These are phyloP conservation scores for Pulveroboletus frians DNA, from an alignment of 768 basidiomycete species.

Conservation along the genomic window DNA sequence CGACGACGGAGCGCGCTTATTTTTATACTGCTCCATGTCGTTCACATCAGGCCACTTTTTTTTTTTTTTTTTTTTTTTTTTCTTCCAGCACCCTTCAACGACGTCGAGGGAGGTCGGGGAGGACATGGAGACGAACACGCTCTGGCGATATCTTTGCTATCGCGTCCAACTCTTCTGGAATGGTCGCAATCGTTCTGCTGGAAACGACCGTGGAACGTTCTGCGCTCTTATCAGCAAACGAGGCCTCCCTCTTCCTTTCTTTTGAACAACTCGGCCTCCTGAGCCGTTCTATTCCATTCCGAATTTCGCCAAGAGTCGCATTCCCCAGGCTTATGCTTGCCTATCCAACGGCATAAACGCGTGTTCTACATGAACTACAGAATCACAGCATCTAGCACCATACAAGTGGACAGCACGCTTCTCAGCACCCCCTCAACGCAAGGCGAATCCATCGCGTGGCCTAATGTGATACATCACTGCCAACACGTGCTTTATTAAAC, in stretches of 20 bases:
- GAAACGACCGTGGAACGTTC: conserved; percentile 15
- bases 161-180: conserved; percentile 1
- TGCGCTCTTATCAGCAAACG: conserved; percentile 11
- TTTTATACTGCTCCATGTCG: conserved; percentile 20
- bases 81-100: too few relatives aligned
- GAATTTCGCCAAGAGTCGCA: conserved; percentile 11
- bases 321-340: not conserved
- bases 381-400: conserved; percentile 14
- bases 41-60: conserved; percentile 33
- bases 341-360: conserved; percentile 16
- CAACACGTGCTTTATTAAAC: conserved; percentile 28
- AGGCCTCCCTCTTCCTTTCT: conserved; percentile 2
- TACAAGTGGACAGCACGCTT: conserved; percentile 23
- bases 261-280: conserved; percentile 4
- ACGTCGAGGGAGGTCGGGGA: not conserved
- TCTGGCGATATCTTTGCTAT: conserved; percentile 1
- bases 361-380: conserved; percentile 19
- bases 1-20: not conserved
- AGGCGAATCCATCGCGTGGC: conserved; percentile 23
- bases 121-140: not conserved
- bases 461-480: conserved; percentile 27
- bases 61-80: conserved; percentile 20
- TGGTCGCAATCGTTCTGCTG: conserved; percentile 3
- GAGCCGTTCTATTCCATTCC: conserved; percentile 6
- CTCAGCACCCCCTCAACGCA: conserved; percentile 23